Conservation (phyloP, 148 eudicot species). For the Nepenthes mirabilis region DNA sequence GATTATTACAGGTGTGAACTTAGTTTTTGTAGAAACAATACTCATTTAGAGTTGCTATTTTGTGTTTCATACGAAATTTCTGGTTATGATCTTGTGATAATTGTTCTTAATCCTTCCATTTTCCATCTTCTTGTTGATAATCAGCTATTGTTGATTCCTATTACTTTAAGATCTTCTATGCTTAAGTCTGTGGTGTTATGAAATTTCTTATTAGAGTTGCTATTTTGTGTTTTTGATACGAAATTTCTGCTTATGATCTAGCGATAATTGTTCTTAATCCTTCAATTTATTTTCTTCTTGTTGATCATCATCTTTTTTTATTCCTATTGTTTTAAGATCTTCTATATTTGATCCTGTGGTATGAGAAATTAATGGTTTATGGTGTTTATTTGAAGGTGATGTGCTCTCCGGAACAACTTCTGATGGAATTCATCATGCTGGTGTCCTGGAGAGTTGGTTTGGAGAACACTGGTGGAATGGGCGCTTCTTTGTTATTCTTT, state of each 20-base stretch:
- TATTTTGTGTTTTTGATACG: too few species aligned
- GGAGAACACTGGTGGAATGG: conserved; percentile 65
- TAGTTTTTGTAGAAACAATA: too few species aligned
- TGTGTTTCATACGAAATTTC: too few species aligned
- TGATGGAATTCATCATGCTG: conserved; percentile 52
- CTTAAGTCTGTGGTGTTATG: background rate
- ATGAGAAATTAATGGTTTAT: background rate
- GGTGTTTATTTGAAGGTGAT: conserved; percentile 30
- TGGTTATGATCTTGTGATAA: too few species aligned
- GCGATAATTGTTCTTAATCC: too few species aligned
- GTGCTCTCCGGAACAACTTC: conserved; percentile 66
- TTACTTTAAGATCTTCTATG: background rate
- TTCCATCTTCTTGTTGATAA: too few species aligned
- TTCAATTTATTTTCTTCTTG: too few species aligned
- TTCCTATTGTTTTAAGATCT: background rate
- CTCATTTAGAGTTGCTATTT: too few species aligned
- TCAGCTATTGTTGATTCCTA: background rate
- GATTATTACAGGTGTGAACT: conserved; percentile 57
- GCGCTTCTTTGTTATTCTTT: conserved; percentile 38
- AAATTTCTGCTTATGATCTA: too few species aligned
- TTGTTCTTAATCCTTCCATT: too few species aligned
- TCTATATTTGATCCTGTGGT: background rate
- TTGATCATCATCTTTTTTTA: background rate
- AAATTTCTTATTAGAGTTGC: background rate
- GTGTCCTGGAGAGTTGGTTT: conserved; percentile 57